phyloP scores from a whole-genome alignment of 2,329 filamentous ascomycete genomes.

The Phaeophleospora eucalypticola region DNA sequence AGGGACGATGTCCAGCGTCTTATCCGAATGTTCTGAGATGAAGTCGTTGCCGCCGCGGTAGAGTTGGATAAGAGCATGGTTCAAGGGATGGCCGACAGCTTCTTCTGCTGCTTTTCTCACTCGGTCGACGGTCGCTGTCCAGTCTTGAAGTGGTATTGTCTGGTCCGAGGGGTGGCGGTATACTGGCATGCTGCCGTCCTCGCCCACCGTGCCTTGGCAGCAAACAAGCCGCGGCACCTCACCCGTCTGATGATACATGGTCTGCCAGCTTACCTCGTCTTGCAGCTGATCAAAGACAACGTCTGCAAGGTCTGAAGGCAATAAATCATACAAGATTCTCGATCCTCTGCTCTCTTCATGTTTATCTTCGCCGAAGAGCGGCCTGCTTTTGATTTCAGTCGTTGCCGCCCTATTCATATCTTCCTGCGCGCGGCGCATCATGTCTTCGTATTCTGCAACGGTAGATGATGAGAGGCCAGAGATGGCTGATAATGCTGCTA shows the following conservation, averaged over 20 bases:
- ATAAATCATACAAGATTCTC: conserved; percentile 64
- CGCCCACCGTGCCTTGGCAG: conserved; percentile 71
- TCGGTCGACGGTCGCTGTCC: conserved; percentile 66
- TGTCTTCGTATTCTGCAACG: conserved; percentile 12
- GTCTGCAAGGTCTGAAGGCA: conserved; percentile 51
- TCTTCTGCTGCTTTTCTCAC: conserved; percentile 68
- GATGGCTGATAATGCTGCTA: conserved; percentile 10
- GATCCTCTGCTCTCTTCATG: conserved; percentile 64
- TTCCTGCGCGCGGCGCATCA: conserved; percentile 8
- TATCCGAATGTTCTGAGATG: conserved; percentile 96
- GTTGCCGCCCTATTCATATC: conserved; percentile 1
- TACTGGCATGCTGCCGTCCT: conserved; percentile 79
- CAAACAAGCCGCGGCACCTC: conserved; percentile 88
- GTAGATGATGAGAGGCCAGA: conserved; percentile 6
- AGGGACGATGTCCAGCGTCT: conserved; percentile 83
- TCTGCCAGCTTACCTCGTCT: conserved; percentile 78
- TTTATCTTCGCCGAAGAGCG: conserved; percentile 27
- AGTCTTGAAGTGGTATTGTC: conserved; percentile 70
- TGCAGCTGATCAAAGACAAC: conserved; percentile 66
- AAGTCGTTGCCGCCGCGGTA: conserved; percentile 87
- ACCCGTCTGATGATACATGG: conserved; percentile 87
- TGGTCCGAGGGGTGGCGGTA: conserved; percentile 94
- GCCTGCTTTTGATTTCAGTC: conserved; percentile 3
- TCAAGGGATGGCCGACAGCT: conserved; percentile 72
- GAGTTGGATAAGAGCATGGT: conserved; percentile 88